Evolutionary conservation across 176 grass and related monocot genomes (phyloP), one percentile per base, ranked within the genome.

Genomic region (Oryza punctata): DNA sequence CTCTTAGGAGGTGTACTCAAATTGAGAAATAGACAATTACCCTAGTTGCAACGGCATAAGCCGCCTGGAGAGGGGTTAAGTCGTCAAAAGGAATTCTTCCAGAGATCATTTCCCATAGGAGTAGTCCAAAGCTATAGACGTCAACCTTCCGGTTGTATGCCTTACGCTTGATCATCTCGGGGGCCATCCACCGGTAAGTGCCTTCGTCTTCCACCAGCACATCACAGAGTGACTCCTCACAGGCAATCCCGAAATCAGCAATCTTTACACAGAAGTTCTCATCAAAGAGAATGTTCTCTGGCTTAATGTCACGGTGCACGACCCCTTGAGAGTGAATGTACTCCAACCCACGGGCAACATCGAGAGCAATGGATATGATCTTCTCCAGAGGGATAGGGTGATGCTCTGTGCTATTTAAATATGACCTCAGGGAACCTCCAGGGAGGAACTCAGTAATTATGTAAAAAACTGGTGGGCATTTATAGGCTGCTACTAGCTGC

Each of bases 181-280:
- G 93, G 52, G 93, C 93, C 93, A 95, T 95, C 93, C 93, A 95
- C 60, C 93, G 88, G 60, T 86, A 95, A 14, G 93, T 95, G 68
- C 93, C 93, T 46, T 85, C 79, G 50, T 95, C 93, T 61, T 92
- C 85, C 6, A 89, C 85, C 65, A 92, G 70, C 32, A 83, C 26
- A 81, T 95, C 85, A n/a, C 93, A 95, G 0, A 84, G 29, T 47
- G 85, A 70, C 60, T 92, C 93, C 83, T 95, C 90, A 8, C 93
- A 95, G 54, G 93, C 93, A 18, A 95, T 92, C 45, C 93, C 93
- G 28, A 95, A 95, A 78, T 95, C 93, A 47, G 83, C 90, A 76
- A 95, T 84, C 84, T 95, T 95, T 15, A 88, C 82, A 61, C 86
- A 86, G 2, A 88, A 92, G 57, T 92, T 72, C 19, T 92, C 85